These are phyloP conservation scores for Datisca glomerata DNA, from an alignment of 306 rosid species.

Conservation along the genomic window DNA sequence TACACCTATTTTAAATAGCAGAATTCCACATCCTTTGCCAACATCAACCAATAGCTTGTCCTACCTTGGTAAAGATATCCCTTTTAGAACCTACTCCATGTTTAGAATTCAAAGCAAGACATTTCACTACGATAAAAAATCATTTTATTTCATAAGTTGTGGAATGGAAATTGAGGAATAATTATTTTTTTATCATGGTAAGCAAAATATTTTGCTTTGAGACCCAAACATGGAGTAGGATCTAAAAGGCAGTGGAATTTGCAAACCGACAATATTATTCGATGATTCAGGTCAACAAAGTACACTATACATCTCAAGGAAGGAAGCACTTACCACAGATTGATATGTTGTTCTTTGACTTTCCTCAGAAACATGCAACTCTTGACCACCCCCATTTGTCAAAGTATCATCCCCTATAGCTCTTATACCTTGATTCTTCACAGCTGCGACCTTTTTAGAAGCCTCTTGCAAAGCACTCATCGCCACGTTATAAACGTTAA, in stretches of 20 bases:
- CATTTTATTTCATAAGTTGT: too few relatives aligned
- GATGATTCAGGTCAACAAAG: slow-evolving; percentile 1
- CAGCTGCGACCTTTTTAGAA: slow-evolving; percentile 44
- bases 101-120: too few relatives aligned
- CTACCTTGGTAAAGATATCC: too few relatives aligned
- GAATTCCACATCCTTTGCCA: too few relatives aligned
- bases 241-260: neutral
- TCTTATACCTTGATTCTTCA: slow-evolving; percentile 36
- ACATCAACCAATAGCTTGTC: too few relatives aligned
- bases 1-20: neutral
- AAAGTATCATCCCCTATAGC: slow-evolving; percentile 26
- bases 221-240: too few relatives aligned
- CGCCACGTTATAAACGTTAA: slow-evolving; percentile 69
- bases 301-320: too few relatives aligned
- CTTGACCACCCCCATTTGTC: slow-evolving; percentile 45
- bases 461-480: slow-evolving; percentile 79
- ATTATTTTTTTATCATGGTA: too few relatives aligned
- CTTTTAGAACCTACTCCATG: too few relatives aligned
- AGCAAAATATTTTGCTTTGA: too few relatives aligned
- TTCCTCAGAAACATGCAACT: slow-evolving; percentile 41
- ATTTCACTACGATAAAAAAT: too few relatives aligned
- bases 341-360: slow-evolving; percentile 26
- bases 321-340: slow-evolving; percentile 47
- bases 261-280: slow-evolving; percentile 3
- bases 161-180: too few relatives aligned